Evolutionary conservation across 2,329 filamentous ascomycete species (phyloP).

Genomic region (Cytospora paraplurivora): DNA sequence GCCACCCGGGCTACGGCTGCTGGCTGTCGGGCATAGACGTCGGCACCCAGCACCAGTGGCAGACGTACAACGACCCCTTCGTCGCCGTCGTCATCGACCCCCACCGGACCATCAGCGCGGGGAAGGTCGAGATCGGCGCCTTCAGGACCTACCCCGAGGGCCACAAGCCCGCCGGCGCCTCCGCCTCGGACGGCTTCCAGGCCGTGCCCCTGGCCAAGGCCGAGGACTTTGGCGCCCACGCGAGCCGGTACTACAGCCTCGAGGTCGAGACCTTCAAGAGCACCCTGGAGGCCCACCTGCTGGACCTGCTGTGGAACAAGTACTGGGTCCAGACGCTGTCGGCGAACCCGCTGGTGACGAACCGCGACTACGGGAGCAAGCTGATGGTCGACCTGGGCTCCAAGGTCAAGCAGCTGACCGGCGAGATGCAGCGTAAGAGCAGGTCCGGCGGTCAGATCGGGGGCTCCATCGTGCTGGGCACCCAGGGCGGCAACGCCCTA

Average conservation of each 20-base stretch:
- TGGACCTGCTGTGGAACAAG: constrained; percentile 95
- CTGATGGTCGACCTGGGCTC: constrained; percentile 86
- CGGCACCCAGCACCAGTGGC: constrained; percentile 81
- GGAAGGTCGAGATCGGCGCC: constrained; percentile 95
- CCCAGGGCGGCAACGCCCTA: constrained; percentile 35
- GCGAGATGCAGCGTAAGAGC: constrained; percentile 38
- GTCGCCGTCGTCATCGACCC: constrained; percentile 96
- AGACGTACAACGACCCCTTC: constrained; percentile 86
- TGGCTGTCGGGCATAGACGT: constrained; percentile 98
- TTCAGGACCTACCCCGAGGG: constrained; percentile 86
- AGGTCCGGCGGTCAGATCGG: constrained; percentile 34
- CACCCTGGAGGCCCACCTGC: constrained; percentile 80
- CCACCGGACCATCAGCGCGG: constrained; percentile 89
- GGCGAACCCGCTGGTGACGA: constrained; percentile 85
- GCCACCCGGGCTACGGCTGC: constrained; percentile 95
- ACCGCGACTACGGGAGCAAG: constrained; percentile 89
- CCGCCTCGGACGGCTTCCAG: constrained; percentile 60
- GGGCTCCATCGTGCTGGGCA: constrained; percentile 30
- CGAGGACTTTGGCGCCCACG: constrained; percentile 93
- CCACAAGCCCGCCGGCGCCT: constrained; percentile 55
- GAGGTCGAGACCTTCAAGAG: constrained; percentile 95
- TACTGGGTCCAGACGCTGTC: constrained; percentile 98
- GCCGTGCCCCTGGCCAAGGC: constrained; percentile 90
- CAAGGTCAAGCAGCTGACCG: constrained; percentile 72
- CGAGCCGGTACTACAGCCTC: constrained; percentile 85